Percentiles rank a stretch among this genome's conserved stretches.
These are phyloP conservation scores for Boletus sp. DNA, from an alignment of 768 basidiomycete genomes.

Conservation along the genomic window DNA sequence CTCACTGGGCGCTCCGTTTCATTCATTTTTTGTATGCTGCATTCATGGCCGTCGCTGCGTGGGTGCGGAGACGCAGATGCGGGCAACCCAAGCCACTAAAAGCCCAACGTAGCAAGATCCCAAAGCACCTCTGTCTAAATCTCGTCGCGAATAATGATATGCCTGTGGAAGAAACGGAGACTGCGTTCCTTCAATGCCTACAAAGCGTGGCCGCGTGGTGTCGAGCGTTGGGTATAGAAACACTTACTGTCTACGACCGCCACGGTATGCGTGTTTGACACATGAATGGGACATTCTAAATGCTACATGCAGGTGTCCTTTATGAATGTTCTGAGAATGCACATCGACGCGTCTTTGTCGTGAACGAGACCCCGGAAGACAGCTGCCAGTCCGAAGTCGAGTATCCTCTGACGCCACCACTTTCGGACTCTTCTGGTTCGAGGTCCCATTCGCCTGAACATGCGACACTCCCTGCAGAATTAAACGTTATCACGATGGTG, in stretches of 20 bases:
- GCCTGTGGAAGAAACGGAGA: conserved; percentile 37
- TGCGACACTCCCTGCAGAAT: conserved; percentile 4
- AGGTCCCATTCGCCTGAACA: conserved; percentile 57
- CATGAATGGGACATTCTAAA: conserved; percentile 2
- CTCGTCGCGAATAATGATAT: conserved; percentile 47
- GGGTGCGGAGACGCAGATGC: conserved; percentile 38
- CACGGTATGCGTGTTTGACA: conserved; percentile 48
- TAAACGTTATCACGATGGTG: conserved; percentile 21
- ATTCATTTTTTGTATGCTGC: conserved; percentile 59
- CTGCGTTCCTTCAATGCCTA: conserved; percentile 51
- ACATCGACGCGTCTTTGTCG: conserved; percentile 35
- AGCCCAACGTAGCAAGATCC: conserved; percentile 54
- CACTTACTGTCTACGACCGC: conserved; percentile 71
- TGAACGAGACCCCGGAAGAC: conserved; percentile 26
- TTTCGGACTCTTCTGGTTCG: conserved; percentile 69
- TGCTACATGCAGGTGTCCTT: conserved; percentile 38
- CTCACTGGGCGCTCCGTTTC: conserved; percentile 47
- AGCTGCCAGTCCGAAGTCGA: conserved; percentile 55
- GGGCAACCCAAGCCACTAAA: conserved; percentile 47
- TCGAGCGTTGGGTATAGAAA: conserved; percentile 54
- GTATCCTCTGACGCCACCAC: conserved; percentile 77
- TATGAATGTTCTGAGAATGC: conserved; percentile 41
- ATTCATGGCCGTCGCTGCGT: conserved; percentile 39
- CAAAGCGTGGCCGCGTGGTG: conserved; percentile 60
- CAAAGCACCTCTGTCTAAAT: conserved; percentile 65